A percentile compares a stretch with the other conserved stretches of the same genome.
phyloP scores from a whole-genome alignment of 352 stramenopile species.

The Globisporangium spiculum region DNA sequence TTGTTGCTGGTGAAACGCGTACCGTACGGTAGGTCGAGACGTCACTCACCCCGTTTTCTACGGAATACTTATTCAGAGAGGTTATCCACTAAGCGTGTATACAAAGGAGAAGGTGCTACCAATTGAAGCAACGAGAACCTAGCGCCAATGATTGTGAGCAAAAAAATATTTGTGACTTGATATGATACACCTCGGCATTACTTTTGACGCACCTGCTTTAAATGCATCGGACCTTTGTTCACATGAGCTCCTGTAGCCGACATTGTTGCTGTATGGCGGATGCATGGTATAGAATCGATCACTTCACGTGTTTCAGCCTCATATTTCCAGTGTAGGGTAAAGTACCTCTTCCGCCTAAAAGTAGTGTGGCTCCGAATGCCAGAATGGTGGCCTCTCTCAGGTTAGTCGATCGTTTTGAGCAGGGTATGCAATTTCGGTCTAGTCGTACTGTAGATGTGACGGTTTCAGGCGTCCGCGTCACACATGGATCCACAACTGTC shows the following conservation, averaged over 20 bases:
- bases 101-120: neutral
- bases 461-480: neutral
- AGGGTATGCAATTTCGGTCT: neutral
- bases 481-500: neutral
- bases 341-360: neutral
- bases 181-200: too few species aligned
- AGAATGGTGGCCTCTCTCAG: neutral
- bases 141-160: too few species aligned
- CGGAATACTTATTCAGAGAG: neutral
- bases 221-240: too few species aligned
- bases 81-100: neutral
- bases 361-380: neutral
- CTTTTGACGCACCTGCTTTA: too few species aligned
- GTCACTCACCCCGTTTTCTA: neutral
- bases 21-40: neutral
- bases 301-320: too few species aligned
- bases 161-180: too few species aligned
- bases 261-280: too few species aligned
- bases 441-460: neutral
- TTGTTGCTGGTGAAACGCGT: neutral
- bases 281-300: too few species aligned
- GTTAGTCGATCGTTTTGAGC: neutral
- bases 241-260: too few species aligned
- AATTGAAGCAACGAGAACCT: neutral
- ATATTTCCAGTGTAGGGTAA: too few species aligned